A percentile compares a stretch with the other conserved stretches of the same genome.
These are phyloP conservation scores for Phlebopus sp. DNA, from an alignment of 1,284 basidiomycete species.

Conservation along the genomic window DNA sequence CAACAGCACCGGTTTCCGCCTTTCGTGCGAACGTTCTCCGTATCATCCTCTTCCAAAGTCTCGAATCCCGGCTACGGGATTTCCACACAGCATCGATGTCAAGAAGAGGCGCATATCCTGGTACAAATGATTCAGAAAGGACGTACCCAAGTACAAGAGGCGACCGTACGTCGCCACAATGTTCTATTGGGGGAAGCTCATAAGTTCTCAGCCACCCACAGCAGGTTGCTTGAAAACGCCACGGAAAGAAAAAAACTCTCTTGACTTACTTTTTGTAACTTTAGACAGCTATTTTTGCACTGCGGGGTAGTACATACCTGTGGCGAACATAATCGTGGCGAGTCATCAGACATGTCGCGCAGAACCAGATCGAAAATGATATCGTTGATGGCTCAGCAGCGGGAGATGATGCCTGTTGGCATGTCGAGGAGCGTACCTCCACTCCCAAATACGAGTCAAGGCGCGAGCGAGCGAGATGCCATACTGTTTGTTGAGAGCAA, in stretches of 20 bases:
- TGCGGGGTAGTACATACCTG: conserved; percentile 48
- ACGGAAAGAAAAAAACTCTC: conserved; percentile 2
- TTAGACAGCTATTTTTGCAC: conserved; percentile 34
- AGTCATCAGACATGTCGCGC: too few species aligned
- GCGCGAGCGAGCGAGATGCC: too few species aligned
- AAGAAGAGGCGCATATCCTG: too few species aligned
- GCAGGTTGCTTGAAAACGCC: not conserved
- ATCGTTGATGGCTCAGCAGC: too few species aligned
- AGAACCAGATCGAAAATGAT: too few species aligned
- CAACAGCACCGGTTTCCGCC: conserved; percentile 4
- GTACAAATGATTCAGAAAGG: conserved; percentile 29
- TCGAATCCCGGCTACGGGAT: conserved; percentile 38
- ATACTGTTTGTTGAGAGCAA: too few species aligned
- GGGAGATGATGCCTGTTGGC: too few species aligned
- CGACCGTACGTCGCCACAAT: conserved; percentile 41
- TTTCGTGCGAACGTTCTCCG: not conserved
- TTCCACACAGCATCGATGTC: conserved; percentile 49
- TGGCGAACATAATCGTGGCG: conserved; percentile 42
- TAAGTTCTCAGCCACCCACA: not conserved
- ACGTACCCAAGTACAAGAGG: conserved; percentile 36
- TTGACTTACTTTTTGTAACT: conserved; percentile 26
- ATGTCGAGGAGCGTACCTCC: too few species aligned
- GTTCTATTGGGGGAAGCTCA: conserved; percentile 29
- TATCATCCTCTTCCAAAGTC: not conserved
- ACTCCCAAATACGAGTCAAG: too few species aligned